phyloP scores from a whole-genome alignment of 1,284 basidiomycete genomes.

The Ganoderma lucidum region DNA sequence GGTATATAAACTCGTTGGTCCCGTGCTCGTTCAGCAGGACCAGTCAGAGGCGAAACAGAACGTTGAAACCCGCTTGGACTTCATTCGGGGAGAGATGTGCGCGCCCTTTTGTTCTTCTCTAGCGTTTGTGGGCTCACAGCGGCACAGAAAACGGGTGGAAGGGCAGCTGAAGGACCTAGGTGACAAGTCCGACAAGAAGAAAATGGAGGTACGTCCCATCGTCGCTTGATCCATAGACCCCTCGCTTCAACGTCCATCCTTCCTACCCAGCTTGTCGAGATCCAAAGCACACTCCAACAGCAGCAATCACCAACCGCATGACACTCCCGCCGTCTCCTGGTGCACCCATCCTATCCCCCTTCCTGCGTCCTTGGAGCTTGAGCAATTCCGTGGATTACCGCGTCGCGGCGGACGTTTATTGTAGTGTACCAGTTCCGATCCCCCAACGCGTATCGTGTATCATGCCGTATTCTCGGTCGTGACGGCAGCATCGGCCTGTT shows the following conservation, averaged over 20 bases:
- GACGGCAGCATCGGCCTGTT: not conserved
- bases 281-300: constrained; percentile 64
- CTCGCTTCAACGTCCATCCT: constrained; percentile 9
- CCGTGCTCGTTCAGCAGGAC: constrained; percentile 92
- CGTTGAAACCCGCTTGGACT: constrained; percentile 92
- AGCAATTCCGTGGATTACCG: constrained; percentile 9
- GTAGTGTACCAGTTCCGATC: not conserved
- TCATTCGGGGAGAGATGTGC: constrained; percentile 91
- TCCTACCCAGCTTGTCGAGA: constrained; percentile 61
- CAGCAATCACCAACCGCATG: constrained; percentile 38
- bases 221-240: not conserved
- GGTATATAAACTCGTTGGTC: constrained; percentile 94
- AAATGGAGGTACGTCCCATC: constrained; percentile 69
- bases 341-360: not conserved
- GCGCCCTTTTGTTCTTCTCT: constrained; percentile 40
- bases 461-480: not conserved
- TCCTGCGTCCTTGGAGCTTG: not conserved
- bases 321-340: not conserved
- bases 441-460: not conserved
- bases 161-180: constrained; percentile 79
- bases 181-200: constrained; percentile 79
- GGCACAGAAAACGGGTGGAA: constrained; percentile 80
- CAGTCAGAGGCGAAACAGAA: constrained; percentile 88
- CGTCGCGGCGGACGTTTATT: constrained; percentile 1
- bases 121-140: constrained; percentile 9